A percentile compares a stretch with the other conserved stretches of the same genome.
These are phyloP conservation scores for Ballota nigra DNA, from an alignment of 257 asterid genomes.

Conservation along the genomic window DNA sequence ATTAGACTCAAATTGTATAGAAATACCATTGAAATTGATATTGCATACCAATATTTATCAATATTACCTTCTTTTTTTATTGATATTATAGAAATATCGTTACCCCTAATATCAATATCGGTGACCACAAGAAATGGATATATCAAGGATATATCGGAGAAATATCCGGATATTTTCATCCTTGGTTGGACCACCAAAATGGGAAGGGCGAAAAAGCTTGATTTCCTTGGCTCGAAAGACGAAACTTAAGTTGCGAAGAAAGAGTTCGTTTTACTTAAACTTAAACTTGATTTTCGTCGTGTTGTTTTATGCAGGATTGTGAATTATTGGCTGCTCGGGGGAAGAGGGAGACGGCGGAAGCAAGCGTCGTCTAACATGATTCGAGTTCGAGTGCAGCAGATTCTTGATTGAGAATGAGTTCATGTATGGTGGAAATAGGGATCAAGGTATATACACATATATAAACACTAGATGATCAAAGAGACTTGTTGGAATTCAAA, in stretches of 20 bases:
- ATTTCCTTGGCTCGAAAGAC: background rate
- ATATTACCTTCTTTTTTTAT: too few species aligned
- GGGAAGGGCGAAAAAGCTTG: background rate
- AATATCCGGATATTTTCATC: too few species aligned
- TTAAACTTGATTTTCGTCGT: background rate
- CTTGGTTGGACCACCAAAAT: background rate
- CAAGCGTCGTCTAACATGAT: constrained; percentile 37
- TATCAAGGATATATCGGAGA: too few species aligned
- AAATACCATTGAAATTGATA: too few species aligned
- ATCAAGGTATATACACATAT: background rate
- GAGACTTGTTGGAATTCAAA: background rate
- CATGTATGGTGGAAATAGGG: background rate
- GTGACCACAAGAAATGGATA: too few species aligned
- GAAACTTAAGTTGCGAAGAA: background rate
- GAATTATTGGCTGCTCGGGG: constrained; percentile 51
- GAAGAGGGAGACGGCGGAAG: constrained; percentile 44
- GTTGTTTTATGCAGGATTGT: constrained; percentile 45
- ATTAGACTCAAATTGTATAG: too few species aligned
- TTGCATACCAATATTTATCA: too few species aligned
- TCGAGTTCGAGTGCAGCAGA: background rate
- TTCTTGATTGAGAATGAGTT: constrained; percentile 1
- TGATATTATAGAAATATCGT: too few species aligned
- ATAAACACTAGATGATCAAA: background rate
- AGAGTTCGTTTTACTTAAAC: too few species aligned
- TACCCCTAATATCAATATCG: too few species aligned